phyloP scores from a whole-genome alignment of 2,329 filamentous ascomycete genomes.

The Penicillium sp. region DNA sequence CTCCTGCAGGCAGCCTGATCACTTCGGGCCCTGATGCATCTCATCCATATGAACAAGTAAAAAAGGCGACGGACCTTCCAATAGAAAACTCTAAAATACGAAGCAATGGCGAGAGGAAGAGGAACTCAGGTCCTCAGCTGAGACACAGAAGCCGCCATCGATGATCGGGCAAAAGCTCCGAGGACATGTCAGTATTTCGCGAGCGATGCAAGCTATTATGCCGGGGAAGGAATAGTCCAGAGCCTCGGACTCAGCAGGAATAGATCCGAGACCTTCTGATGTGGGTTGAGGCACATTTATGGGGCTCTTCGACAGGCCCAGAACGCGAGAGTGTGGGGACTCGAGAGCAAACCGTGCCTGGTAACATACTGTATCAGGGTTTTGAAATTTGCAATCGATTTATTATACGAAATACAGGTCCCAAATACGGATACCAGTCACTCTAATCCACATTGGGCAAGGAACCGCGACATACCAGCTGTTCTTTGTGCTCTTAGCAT shows the following conservation, averaged over 20 bases:
- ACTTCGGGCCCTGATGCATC: not conserved
- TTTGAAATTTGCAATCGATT: slow-evolving; percentile 1
- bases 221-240: not conserved
- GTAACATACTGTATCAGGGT: not conserved
- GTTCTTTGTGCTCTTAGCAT: not conserved
- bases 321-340: not conserved
- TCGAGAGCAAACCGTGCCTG: not conserved
- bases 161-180: slow-evolving; percentile 6
- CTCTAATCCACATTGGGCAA: not conserved
- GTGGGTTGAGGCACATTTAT: slow-evolving; percentile 3
- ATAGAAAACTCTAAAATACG: not conserved
- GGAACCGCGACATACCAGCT: not conserved
- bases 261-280: not conserved
- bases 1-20: slow-evolving; percentile 2
- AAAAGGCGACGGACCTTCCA: not conserved
- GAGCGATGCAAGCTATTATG: not conserved
- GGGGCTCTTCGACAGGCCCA: slow-evolving; percentile 4
- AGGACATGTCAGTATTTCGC: not conserved
- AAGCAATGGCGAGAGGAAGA: not conserved
- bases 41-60: not conserved
- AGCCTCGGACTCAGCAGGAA: slow-evolving; percentile 2
- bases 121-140: not conserved
- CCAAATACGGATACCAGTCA: not conserved
- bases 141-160: slow-evolving; percentile 9
- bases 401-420: not conserved